Base-by-base conservation (phyloP, 2,329 filamentous ascomycete species). In the Chalaropsis thielavioides region DNA sequence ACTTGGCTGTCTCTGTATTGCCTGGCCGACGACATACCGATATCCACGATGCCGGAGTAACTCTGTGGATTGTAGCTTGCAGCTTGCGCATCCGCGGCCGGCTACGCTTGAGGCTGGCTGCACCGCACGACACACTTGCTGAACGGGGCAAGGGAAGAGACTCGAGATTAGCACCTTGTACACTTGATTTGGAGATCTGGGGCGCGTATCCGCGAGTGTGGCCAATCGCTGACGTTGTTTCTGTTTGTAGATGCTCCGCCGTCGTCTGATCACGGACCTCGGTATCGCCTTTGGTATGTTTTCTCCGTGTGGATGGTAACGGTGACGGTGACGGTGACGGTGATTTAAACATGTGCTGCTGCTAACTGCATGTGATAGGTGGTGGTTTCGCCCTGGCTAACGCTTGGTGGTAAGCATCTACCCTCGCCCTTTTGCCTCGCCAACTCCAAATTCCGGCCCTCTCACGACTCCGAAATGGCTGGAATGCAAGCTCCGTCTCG, bases 261-360 rank as follows among this genome's bases (percentile, higher is more conserved):
- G 81, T 74, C 77, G 77, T 73, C 80, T 84, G 73, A 76, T 84
- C 71, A 73, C 79, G 69, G 82, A 84, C 72, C 76, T 84, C 67
- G 71, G 75, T 66, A 78, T 84, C 72, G 80, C 76, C 69, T 76
- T 84, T 67, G 80, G 81, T 84, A 77, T 68, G 81, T 76, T 63
- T 44, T 17, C 31, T 44, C 56, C n/a, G 7, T 44, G 35, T 56
- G 8, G n/a, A n/a, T n/a, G n/a, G n/a, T n/a, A n/a, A 19, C 41
- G 13, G 19, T 40, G 35, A 38, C 11, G 44, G 43, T 44, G 8
- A 19, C 41, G 13, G 19, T 40, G 35, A 38, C 11, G 44, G 43
- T 44, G 24, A 24, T 6, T 10, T 27, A 1, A 4, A 17, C 15
- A n/a, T 59, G 51, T 38, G n/a, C 40, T 31, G 27, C 22, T 63